Evolutionary conservation across 352 stramenopile genomes (phyloP), one percentile per base, ranked within the genome.

Genomic region (Phytophthora aleatoria): DNA sequence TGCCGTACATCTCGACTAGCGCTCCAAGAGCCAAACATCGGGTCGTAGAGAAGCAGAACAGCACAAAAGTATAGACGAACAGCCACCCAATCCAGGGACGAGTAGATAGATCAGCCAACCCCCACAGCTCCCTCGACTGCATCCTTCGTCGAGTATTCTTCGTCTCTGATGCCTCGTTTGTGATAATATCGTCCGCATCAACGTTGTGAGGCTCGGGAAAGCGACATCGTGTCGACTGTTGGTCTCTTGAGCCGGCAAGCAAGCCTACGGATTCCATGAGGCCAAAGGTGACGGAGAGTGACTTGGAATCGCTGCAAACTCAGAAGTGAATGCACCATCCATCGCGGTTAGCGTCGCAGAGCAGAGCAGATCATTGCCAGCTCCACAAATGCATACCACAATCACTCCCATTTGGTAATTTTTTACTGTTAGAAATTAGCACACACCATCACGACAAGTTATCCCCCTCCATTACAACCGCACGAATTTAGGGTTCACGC

Each of bases 1-100:
- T 59, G 16, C 60, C 61, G 35, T 71, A 74, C 67, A 67, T 70
- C 5, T 50, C 51, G 3, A 74, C 56, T 13, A 74, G 31, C n/a
- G 53, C 44, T 30, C 20, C 6, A 33, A 74, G 61, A 7, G 50
- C 20, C 27, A 62, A 38, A 12, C 43, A 52, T 41, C 67, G 61
- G 47, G 39, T 47, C 4, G 30, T n/a, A 3, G 45, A 67, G 47
- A 67, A 74, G 35, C 55, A 74, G 13, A 62, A 39, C 4, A 74
- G 16, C 11, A 52, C 55, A 9, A 56, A 64, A 7, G 38, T 24
- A 33, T 71, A 74, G 30, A 61, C 67, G 49, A 72, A 68, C 10
- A 50, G n/a, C 67, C 62, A 73, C 0, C 58, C 58, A 30, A 61
- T 52, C 57, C 63, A 71, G 10, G 43, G 41, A 38, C 16, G 36